These are phyloP conservation scores for Physcomitrium patens DNA, from an alignment of 225 moss, liverwort and hornwort species.

Conservation along the genomic window DNA sequence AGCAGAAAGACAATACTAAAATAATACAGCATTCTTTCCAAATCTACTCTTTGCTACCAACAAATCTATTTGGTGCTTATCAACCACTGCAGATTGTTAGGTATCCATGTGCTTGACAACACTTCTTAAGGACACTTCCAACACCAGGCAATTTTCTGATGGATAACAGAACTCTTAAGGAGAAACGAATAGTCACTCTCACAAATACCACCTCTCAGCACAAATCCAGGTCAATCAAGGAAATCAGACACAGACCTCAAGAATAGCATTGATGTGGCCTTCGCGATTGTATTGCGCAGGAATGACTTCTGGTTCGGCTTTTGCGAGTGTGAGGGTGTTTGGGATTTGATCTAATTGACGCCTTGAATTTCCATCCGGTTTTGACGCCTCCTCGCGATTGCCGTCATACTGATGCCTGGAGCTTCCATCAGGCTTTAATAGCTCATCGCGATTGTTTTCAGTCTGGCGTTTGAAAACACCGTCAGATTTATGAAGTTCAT, in stretches of 20 bases:
- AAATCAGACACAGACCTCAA: conserved; percentile 44
- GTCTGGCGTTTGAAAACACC: not conserved
- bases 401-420: conserved; percentile 38
- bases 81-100: too few species aligned
- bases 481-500: conserved; percentile 35
- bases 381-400: conserved; percentile 27
- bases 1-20: conserved; percentile 4
- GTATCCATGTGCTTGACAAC: not conserved
- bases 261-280: conserved; percentile 74
- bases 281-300: conserved; percentile 59
- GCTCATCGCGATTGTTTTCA: not conserved
- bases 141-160: not conserved
- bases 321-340: conserved; percentile 23
- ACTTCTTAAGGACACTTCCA: not conserved
- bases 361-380: conserved; percentile 16
- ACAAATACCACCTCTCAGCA: not conserved
- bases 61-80: not conserved
- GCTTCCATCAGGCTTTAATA: not conserved
- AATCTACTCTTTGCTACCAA: not conserved
- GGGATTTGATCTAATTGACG: conserved; percentile 22
- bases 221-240: not conserved
- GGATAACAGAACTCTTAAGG: not conserved
- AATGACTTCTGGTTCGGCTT: conserved; percentile 51
- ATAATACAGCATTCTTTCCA: not conserved
- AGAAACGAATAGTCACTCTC: not conserved